phyloP scores from a whole-genome alignment of 2,329 filamentous ascomycete species.

The Xylaria arbuscula region DNA sequence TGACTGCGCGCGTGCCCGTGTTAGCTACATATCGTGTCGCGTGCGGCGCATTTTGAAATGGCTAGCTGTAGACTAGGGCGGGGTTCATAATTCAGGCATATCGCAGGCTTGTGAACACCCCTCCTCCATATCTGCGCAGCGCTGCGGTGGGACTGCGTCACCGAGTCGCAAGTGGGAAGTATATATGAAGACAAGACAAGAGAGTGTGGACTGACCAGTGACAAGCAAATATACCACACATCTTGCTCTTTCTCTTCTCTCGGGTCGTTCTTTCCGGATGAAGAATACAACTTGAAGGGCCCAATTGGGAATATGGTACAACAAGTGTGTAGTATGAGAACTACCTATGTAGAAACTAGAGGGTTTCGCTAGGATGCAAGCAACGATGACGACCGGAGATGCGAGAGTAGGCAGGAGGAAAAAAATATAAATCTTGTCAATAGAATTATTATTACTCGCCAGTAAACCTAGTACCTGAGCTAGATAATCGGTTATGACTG shows the following conservation, averaged over 20 bases:
- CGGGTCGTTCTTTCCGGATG: neutral
- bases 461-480: neutral
- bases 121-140: constrained; percentile 43
- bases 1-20: constrained; percentile 64
- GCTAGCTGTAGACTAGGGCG: constrained; percentile 35
- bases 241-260: constrained; percentile 58
- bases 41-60: neutral
- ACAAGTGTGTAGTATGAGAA: neutral
- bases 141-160: neutral
- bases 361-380: neutral
- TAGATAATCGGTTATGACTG: constrained; percentile 29
- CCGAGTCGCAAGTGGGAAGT: too few species aligned
- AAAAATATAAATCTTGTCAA: neutral
- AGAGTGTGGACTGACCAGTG: constrained; percentile 73
- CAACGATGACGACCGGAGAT: neutral
- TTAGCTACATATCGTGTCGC: constrained; percentile 34
- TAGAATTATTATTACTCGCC: constrained; percentile 9
- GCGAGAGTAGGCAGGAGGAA: neutral
- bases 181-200: constrained; percentile 37
- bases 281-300: neutral
- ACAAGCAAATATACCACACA: constrained; percentile 98
- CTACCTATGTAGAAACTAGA: neutral
- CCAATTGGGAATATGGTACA: neutral
- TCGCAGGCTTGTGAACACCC: constrained; percentile 50
- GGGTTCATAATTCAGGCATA: constrained; percentile 48